Percentiles rank a stretch among this genome's conserved stretches.
Conservation (phyloP, 78 protist genomes). For the Emiliania huxleyi region DNA sequence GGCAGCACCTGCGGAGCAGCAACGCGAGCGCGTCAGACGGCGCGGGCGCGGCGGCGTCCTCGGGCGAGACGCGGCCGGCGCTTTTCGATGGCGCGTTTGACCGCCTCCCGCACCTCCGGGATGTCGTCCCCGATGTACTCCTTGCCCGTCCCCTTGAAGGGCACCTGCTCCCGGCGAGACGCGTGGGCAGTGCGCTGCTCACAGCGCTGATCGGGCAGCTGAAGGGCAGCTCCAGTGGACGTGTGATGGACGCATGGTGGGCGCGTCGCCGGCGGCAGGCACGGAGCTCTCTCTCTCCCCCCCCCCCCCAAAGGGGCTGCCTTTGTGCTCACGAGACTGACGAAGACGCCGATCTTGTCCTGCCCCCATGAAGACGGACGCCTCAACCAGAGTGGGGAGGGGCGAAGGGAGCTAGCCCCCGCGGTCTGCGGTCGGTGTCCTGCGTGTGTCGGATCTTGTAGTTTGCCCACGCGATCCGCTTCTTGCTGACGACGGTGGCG, state of each 20-base stretch:
- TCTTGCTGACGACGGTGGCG: conserved; percentile 25
- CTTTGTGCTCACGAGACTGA: conserved; percentile 63
- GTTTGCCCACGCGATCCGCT: neutral
- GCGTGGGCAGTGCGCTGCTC: no score
- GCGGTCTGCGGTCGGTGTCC: neutral
- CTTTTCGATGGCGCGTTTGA: conserved; percentile 27
- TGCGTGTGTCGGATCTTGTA: conserved; percentile 33
- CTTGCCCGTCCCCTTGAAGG: conserved; percentile 76
- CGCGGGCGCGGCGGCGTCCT: neutral
- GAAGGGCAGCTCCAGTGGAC: no score
- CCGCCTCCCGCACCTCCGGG: conserved; percentile 16
- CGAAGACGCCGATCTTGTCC: conserved; percentile 70
- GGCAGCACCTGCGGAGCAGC: no score
- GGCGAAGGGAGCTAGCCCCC: neutral
- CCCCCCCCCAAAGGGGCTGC: no score
- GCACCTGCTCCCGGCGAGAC: conserved; percentile 10
- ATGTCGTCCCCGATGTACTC: conserved; percentile 68
- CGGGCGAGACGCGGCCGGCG: no score
- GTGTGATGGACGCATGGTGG: no score
- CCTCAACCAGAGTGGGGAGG: neutral
- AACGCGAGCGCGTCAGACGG: no score
- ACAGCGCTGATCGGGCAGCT: no score
- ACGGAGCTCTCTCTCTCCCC: no score
- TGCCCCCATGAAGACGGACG: neutral
- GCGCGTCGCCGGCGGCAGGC: no score